Conservation (phyloP, 208 protist genomes). For the Trypanosoma congolense region DNA sequence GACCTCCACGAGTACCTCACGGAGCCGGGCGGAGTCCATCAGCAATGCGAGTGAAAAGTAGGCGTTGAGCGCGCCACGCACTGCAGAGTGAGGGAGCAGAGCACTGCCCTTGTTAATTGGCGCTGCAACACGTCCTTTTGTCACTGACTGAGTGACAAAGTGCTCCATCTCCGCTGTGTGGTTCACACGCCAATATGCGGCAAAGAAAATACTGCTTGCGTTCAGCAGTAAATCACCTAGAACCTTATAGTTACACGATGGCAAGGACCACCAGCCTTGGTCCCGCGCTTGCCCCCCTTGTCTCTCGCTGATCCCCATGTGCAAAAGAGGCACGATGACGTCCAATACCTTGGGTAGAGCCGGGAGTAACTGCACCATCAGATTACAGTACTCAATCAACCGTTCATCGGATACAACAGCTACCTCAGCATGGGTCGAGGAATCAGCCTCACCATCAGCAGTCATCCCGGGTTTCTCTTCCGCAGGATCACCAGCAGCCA, state of each 20-base stretch:
- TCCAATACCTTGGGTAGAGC: slow-evolving; percentile 64
- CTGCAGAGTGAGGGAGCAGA: slow-evolving; percentile 65
- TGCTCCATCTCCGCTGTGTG: slow-evolving; percentile 55
- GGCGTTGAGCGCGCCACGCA: slow-evolving; percentile 77
- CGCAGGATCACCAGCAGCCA: not conserved
- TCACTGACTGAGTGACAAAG: slow-evolving; percentile 27
- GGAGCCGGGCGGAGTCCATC: slow-evolving; percentile 24
- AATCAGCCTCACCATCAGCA: not conserved
- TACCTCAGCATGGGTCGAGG: not conserved
- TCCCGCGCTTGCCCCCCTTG: too few species aligned
- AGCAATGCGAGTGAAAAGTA: slow-evolving; percentile 58
- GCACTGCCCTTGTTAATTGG: slow-evolving; percentile 24
- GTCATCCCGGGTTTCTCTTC: not conserved
- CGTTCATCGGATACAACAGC: slow-evolving; percentile 36
- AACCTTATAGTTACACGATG: slow-evolving; percentile 23
- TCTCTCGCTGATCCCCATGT: slow-evolving; percentile 1
- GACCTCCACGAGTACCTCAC: slow-evolving; percentile 44
- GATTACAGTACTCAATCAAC: slow-evolving; percentile 58
- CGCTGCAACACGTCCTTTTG: slow-evolving; percentile 27
- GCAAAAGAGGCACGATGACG: not conserved
- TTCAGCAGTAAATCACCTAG: slow-evolving; percentile 49
- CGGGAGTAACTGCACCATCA: slow-evolving; percentile 59
- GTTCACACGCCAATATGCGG: slow-evolving; percentile 71
- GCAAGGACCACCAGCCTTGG: slow-evolving; percentile 25
- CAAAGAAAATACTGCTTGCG: slow-evolving; percentile 48